Base-by-base conservation (phyloP, 2,329 filamentous ascomycete genomes). In the Fusarium drepaniforme region DNA sequence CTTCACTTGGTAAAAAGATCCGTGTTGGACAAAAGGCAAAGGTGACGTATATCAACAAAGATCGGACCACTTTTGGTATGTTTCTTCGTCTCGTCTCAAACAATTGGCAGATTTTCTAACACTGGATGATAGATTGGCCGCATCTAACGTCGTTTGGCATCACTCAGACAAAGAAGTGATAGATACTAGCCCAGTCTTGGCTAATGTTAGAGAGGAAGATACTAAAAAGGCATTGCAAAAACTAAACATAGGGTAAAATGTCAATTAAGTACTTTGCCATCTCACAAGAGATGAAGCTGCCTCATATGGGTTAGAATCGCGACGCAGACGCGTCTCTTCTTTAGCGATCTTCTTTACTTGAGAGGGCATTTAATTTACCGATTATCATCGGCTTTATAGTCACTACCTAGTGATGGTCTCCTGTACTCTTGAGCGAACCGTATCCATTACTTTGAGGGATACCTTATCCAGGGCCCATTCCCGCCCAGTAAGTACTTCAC, bases 21-120 rank as follows among this genome's bases (percentile, higher is more conserved):
- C 1, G 30, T 53, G 23, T 78, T 33, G 76, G 77, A 3, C 71
- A 78, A 11, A 23, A 23, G 6, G 72, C 64, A 12, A 38, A 46
- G 15, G 74, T 78, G 0, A 76, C 75, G 1, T 59, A 42, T 4
- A 1, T 75, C 3, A 77, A 77, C 28, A 9, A 46, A 1, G 44
- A 75, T 7, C 68, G 76, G 58, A 78, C 77, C 1, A 68, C 40
- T 0, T 76, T 78, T n/a, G 77, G 77, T 78, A 35, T 62, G 73
- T 70, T 11, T 6, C 3, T 3, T 16, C 5, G 4, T 15, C 13
- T 12, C 5, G 1, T 7, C 1, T 3, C 3, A 1, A 5, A 3
- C 3, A 3, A 3, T 28, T 1, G 6, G 4, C 33, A 18, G 2
- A n/a, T 15, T n/a, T 11, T 7, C 1, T 33, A 53, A 30, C 6